These are phyloP conservation scores for Hypsizygus ulmarius DNA, from an alignment of 1,284 basidiomycete genomes.

Conservation along the genomic window DNA sequence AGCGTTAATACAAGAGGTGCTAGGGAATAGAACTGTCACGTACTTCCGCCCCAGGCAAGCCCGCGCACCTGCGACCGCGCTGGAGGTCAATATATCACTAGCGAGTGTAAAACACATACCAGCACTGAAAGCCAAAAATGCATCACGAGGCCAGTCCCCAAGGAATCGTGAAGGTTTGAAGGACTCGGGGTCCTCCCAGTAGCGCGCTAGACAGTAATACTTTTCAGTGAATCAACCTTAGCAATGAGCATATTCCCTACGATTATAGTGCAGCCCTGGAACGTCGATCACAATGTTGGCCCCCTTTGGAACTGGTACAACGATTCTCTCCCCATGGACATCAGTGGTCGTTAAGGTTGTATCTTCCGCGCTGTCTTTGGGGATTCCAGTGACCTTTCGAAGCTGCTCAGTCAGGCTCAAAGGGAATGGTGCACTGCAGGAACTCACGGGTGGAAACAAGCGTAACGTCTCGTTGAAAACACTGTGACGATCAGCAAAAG, in stretches of 20 bases:
- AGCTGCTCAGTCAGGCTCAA: not conserved
- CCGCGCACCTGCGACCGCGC: constrained; percentile 33
- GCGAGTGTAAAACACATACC: constrained; percentile 31
- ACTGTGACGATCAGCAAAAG: constrained; percentile 27
- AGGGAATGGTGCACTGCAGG: constrained; percentile 1
- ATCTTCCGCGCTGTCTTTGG: constrained; percentile 49
- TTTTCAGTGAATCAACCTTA: not conserved
- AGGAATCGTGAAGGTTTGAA: constrained; percentile 23
- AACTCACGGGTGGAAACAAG: constrained; percentile 51
- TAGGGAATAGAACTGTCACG: not conserved
- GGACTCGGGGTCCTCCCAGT: constrained; percentile 20
- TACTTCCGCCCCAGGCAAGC: constrained; percentile 54
- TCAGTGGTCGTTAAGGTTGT: constrained; percentile 38
- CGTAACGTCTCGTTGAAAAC: constrained; percentile 61
- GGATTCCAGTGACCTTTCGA: constrained; percentile 40
- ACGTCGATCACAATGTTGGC: constrained; percentile 39
- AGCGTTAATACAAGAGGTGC: not conserved
- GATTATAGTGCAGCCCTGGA: constrained; percentile 36
- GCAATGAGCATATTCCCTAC: constrained; percentile 8
- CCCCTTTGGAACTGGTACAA: constrained; percentile 45
- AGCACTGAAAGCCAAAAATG: constrained; percentile 26
- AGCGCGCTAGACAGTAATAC: constrained; percentile 14
- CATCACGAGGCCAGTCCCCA: constrained; percentile 22
- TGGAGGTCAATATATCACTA: not conserved
- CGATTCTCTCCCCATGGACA: constrained; percentile 32